Evolutionary conservation across 1,139 yeast species (phyloP).

Genomic region (Geotrichum citri-aurantii): DNA sequence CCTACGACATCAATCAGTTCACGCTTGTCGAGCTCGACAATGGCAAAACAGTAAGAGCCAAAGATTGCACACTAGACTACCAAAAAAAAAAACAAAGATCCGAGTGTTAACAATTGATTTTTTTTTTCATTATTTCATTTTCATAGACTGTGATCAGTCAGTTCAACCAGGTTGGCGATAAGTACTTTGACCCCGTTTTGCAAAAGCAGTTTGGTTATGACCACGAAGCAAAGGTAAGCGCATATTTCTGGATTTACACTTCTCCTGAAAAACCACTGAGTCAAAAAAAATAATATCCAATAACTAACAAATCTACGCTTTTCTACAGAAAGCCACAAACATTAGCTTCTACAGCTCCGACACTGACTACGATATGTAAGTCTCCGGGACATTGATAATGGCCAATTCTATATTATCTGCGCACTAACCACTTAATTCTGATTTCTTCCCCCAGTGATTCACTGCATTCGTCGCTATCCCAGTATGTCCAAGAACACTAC

Average conservation of each 20-base stretch:
- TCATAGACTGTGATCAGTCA: constrained; percentile 40
- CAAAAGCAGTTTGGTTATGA: constrained; percentile 59
- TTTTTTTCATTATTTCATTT: too few species aligned
- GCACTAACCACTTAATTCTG: too few species aligned
- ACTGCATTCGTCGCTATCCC: constrained; percentile 31
- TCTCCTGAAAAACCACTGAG: background rate
- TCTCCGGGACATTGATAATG: constrained; percentile 5
- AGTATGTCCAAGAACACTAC: constrained; percentile 43
- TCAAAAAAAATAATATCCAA: too few species aligned
- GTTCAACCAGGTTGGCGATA: constrained; percentile 42
- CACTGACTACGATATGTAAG: constrained; percentile 17
- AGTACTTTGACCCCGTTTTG: constrained; percentile 44
- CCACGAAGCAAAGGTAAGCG: constrained; percentile 37
- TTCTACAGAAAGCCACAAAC: constrained; percentile 18
- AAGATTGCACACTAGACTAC: constrained; percentile 16
- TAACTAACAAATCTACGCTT: background rate
- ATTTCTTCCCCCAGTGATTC: constrained; percentile 16
- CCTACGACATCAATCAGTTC: constrained; percentile 42
- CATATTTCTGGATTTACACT: background rate
- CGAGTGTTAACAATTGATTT: background rate
- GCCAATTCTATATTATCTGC: too few species aligned
- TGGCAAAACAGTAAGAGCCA: constrained; percentile 18
- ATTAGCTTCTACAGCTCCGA: constrained; percentile 13
- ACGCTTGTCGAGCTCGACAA: constrained; percentile 38
- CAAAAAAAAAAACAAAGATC: too few species aligned